These are phyloP conservation scores for Plasmodium inui DNA, from an alignment of 169 alveolate species.

Conservation along the genomic window DNA sequence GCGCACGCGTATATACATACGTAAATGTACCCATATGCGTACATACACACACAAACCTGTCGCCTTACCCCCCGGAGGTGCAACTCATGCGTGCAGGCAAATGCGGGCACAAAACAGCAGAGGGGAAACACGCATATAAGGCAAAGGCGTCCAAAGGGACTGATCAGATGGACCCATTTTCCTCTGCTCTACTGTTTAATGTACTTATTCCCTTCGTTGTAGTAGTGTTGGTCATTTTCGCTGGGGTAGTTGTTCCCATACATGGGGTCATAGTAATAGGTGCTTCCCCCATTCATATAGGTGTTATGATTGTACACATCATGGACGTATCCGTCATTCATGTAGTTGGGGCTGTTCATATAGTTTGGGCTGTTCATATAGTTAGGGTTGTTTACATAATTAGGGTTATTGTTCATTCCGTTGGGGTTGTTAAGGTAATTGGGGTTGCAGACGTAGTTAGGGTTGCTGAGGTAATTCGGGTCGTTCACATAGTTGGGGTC, in stretches of 20 bases:
- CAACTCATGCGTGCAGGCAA: not conserved
- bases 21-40: not conserved
- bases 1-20: not conserved
- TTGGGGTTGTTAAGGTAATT: not conserved
- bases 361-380: conserved; percentile 1
- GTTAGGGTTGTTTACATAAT: not conserved
- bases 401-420: not conserved
- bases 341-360: conserved; percentile 5
- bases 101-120: not conserved
- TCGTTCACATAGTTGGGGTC: conserved; percentile 4
- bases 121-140: not conserved
- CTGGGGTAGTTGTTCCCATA: conserved; percentile 6
- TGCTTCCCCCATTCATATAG: conserved; percentile 47
- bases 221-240: conserved; percentile 34
- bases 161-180: not conserved
- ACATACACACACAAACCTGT: not conserved
- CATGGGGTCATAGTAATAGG: conserved; percentile 43
- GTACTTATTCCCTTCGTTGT: conserved; percentile 9
- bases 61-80: not conserved
- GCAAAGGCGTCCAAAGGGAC: not conserved
- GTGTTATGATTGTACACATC: conserved; percentile 20
- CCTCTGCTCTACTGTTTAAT: not conserved
- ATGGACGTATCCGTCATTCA: conserved; percentile 19
- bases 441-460: not conserved
- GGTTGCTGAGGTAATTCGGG: not conserved